Evolutionary conservation across 1,139 yeast genomes (phyloP).

Genomic region (Candida dubliniensis): DNA sequence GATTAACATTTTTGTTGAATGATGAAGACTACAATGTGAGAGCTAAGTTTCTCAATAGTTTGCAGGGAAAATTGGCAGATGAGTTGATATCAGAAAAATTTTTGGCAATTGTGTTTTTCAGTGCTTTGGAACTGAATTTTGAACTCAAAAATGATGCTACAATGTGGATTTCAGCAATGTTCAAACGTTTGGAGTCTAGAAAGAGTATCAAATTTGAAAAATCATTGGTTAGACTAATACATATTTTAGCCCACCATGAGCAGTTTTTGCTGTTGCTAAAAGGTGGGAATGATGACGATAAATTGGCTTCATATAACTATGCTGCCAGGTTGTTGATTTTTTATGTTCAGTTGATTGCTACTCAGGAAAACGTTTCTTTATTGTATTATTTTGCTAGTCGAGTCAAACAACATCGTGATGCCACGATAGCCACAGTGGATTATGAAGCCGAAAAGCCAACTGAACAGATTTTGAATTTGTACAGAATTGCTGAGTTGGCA

Average conservation of each 20-base stretch:
- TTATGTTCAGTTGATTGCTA: slow-evolving; percentile 61
- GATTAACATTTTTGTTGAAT: slow-evolving; percentile 60
- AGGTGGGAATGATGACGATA: slow-evolving; percentile 18
- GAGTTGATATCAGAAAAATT: slow-evolving; percentile 64
- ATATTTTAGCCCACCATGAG: slow-evolving; percentile 73
- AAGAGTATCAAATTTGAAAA: slow-evolving; percentile 57
- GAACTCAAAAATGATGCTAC: slow-evolving; percentile 50
- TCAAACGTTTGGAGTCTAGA: slow-evolving; percentile 43
- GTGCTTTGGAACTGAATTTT: slow-evolving; percentile 70
- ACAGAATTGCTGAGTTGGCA: slow-evolving; percentile 70
- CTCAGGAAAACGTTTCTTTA: slow-evolving; percentile 67
- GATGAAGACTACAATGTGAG: slow-evolving; percentile 68
- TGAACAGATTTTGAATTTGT: slow-evolving; percentile 43
- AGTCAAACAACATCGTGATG: slow-evolving; percentile 76
- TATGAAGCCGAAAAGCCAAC: slow-evolving; percentile 31
- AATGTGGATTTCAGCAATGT: slow-evolving; percentile 74
- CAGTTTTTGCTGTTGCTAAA: slow-evolving; percentile 52
- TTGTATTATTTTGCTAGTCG: slow-evolving; percentile 77
- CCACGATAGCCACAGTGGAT: slow-evolving; percentile 35
- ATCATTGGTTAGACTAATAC: slow-evolving; percentile 65
- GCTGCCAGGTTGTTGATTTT: slow-evolving; percentile 60
- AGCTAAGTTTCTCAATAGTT: slow-evolving; percentile 44
- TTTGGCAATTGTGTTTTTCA: slow-evolving; percentile 65
- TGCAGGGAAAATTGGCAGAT: slow-evolving; percentile 54
- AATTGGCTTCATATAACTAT: slow-evolving; percentile 47